phyloP scores from a whole-genome alignment of 2,329 filamentous ascomycete genomes.

The Didymella pinodella region DNA sequence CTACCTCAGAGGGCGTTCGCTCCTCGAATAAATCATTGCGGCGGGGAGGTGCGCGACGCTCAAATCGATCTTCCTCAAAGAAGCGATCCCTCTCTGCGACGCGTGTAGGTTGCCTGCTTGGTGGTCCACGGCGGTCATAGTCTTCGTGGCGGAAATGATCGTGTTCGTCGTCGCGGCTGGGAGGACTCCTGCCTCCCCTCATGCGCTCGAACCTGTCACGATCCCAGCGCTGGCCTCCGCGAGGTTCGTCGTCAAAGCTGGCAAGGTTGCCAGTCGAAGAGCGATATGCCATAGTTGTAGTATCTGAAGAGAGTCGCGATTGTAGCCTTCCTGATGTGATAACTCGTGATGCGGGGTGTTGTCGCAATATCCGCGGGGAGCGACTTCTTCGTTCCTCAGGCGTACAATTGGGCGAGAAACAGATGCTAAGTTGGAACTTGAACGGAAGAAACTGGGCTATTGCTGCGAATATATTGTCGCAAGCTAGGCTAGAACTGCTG shows the following conservation, averaged over 20 bases:
- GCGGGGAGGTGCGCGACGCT: conserved; percentile 38
- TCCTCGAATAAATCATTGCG: conserved; percentile 58
- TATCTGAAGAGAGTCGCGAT: not conserved
- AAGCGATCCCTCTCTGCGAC: conserved; percentile 60
- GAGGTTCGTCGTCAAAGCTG: conserved; percentile 51
- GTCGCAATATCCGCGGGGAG: conserved; percentile 18
- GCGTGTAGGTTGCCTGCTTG: conserved; percentile 37
- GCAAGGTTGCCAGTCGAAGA: conserved; percentile 55
- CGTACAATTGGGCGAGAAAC: not conserved
- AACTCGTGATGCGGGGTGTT: conserved; percentile 30
- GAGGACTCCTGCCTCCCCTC: conserved; percentile 53
- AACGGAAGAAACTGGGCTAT: conserved; percentile 2
- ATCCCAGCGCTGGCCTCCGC: conserved; percentile 56
- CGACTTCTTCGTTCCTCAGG: conserved; percentile 5
- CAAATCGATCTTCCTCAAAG: conserved; percentile 63
- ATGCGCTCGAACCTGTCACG: conserved; percentile 60
- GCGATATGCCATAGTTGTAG: conserved; percentile 42
- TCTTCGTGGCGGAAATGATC: conserved; percentile 53
- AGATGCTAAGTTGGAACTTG: not conserved
- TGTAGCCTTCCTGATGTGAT: conserved; percentile 4
- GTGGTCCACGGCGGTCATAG: conserved; percentile 50
- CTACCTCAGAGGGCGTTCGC: conserved; percentile 55
- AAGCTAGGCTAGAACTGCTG: conserved; percentile 16
- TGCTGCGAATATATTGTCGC: conserved; percentile 20
- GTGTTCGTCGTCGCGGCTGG: conserved; percentile 56